Evolutionary conservation across 768 basidiomycete species (phyloP).

Genomic region (Phylloporus rhodoxanthus): DNA sequence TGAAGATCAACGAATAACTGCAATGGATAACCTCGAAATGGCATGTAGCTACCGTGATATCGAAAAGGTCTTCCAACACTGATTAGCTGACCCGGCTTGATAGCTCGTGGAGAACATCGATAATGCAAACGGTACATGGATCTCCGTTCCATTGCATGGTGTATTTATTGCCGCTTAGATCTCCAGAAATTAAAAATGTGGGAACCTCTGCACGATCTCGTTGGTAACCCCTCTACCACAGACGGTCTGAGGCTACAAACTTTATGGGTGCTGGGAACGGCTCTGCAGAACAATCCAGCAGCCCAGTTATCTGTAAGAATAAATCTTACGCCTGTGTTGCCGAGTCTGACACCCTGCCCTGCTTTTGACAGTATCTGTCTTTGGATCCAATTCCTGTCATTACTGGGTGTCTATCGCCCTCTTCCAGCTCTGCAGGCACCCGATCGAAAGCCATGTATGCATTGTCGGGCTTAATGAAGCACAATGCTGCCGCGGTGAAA

Average conservation of each 20-base stretch:
- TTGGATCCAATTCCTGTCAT: constrained; percentile 63
- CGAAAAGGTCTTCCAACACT: background rate
- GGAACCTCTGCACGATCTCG: constrained; percentile 65
- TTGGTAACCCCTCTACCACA: constrained; percentile 48
- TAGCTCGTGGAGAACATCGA: constrained; percentile 86
- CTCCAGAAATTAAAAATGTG: constrained; percentile 71
- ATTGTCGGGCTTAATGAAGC: constrained; percentile 73
- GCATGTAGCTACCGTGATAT: constrained; percentile 34
- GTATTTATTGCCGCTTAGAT: constrained; percentile 40
- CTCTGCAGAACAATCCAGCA: constrained; percentile 82
- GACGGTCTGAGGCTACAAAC: constrained; percentile 60
- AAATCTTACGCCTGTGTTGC: background rate
- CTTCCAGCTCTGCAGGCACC: constrained; percentile 44
- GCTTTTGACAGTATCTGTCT: constrained; percentile 46
- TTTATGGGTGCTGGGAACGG: constrained; percentile 86
- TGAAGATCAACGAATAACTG: constrained; percentile 56
- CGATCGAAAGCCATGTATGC: constrained; percentile 81
- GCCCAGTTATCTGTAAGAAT: constrained; percentile 66
- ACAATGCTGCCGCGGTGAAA: constrained; percentile 62
- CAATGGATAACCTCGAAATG: constrained; percentile 86
- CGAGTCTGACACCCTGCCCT: constrained; percentile 1
- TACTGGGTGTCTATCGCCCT: constrained; percentile 53
- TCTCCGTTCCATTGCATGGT: background rate
- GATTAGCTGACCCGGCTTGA: background rate
- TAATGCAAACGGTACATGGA: constrained; percentile 66